A percentile compares a stretch with the other conserved stretches of the same genome.
Evolutionary conservation across 257 asterid species (phyloP).

Genomic region (Salvia splendens): DNA sequence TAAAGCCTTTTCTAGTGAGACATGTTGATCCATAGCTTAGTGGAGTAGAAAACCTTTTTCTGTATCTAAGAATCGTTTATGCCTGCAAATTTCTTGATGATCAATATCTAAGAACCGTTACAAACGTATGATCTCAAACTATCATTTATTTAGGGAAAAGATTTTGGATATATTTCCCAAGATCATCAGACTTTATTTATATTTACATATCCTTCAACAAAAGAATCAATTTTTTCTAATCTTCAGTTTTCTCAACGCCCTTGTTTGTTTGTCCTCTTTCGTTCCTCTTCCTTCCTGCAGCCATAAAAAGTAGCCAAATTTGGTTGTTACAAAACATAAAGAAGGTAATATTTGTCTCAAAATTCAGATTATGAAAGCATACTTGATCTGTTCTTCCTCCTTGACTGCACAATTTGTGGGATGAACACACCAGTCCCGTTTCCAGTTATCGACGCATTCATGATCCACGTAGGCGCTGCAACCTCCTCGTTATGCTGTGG

Average conservation of each 20-base stretch:
- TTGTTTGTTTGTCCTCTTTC: conserved; percentile 42
- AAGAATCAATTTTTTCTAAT: conserved; percentile 20
- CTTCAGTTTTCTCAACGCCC: conserved; percentile 31
- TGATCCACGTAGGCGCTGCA: conserved; percentile 54
- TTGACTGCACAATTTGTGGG: conserved; percentile 56
- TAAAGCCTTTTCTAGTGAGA: conserved; percentile 16
- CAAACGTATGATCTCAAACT: neutral
- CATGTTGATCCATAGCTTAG: neutral
- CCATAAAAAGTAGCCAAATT: conserved; percentile 12
- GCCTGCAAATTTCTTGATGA: neutral
- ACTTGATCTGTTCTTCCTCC: conserved; percentile 54
- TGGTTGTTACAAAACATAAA: neutral
- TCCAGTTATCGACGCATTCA: conserved; percentile 60
- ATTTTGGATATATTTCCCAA: neutral
- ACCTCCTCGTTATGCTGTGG: neutral
- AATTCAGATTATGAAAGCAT: conserved; percentile 18
- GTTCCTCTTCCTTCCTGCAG: conserved; percentile 55
- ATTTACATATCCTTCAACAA: neutral
- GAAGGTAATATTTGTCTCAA: neutral
- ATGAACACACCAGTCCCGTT: conserved; percentile 89
- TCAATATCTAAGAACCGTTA: neutral
- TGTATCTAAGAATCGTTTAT: conserved; percentile 21
- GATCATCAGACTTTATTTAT: neutral
- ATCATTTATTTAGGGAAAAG: neutral
- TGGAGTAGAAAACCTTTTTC: neutral